A percentile compares a stretch with the other conserved stretches of the same genome.
These are phyloP conservation scores for Daldinia decipiens DNA, from an alignment of 495 filamentous ascomycete genomes.

Conservation along the genomic window DNA sequence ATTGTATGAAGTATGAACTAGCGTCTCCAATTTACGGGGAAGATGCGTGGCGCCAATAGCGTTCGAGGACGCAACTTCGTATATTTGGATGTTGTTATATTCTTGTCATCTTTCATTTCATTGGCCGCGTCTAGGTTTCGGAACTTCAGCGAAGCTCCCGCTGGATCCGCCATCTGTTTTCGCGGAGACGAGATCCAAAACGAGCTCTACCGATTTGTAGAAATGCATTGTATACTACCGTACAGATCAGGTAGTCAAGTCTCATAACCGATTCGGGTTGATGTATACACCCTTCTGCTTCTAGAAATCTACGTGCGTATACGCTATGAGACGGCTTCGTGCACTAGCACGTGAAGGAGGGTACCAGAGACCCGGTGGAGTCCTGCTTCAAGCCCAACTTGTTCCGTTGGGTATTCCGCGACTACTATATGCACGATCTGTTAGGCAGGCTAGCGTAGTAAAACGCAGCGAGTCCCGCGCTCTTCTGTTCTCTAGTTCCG, in stretches of 20 bases:
- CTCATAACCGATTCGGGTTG: slow-evolving; percentile 9
- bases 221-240: not conserved
- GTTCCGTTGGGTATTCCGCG: slow-evolving; percentile 35
- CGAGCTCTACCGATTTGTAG: not conserved
- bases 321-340: slow-evolving; percentile 11
- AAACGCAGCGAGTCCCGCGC: slow-evolving; percentile 20
- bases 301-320: slow-evolving; percentile 16
- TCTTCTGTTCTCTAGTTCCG: slow-evolving; percentile 18
- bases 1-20: slow-evolving; percentile 2
- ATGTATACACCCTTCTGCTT: slow-evolving; percentile 9
- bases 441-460: slow-evolving; percentile 33
- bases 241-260: not conserved
- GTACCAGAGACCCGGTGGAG: slow-evolving; percentile 33
- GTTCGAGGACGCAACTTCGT: not conserved
- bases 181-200: slow-evolving; percentile 7
- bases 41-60: slow-evolving; percentile 8
- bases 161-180: slow-evolving; percentile 12
- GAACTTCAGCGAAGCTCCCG: slow-evolving; percentile 16
- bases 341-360: slow-evolving; percentile 38
- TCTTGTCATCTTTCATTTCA: slow-evolving; percentile 7
- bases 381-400: slow-evolving; percentile 36
- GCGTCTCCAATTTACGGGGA: slow-evolving; percentile 4
- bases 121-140: slow-evolving; percentile 18
- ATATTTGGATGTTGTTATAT: slow-evolving; percentile 12
- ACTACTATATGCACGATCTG: slow-evolving; percentile 24